Percentiles rank a stretch among this genome's conserved stretches.
These are phyloP conservation scores for Ambrosia hybrid DNA, from an alignment of 140 eudicot genomes.

Conservation along the genomic window DNA sequence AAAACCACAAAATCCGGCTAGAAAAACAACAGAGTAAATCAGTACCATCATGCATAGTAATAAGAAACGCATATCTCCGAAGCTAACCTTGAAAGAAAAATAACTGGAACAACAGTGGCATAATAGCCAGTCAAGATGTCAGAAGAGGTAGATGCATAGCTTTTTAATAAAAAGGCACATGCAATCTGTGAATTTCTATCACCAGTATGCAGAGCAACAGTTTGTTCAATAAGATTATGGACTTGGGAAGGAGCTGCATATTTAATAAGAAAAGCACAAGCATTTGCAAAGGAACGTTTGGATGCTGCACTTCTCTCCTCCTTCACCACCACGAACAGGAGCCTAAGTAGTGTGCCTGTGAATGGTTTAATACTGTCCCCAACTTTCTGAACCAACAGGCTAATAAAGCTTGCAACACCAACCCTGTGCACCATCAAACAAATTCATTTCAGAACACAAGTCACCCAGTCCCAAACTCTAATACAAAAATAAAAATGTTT, in stretches of 20 bases:
- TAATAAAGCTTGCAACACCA: constrained; percentile 91
- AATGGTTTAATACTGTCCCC: constrained; percentile 73
- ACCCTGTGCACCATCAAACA: constrained; percentile 51
- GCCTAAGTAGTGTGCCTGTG: constrained; percentile 65
- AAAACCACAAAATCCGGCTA: no score
- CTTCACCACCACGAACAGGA: constrained; percentile 78
- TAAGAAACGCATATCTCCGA: constrained; percentile 11
- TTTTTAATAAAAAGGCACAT: constrained; percentile 80
- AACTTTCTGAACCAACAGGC: constrained; percentile 82
- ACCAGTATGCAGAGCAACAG: constrained; percentile 80
- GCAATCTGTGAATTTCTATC: constrained; percentile 83
- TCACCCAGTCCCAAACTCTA: no score
- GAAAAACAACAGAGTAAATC: no score
- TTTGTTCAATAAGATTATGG: constrained; percentile 77
- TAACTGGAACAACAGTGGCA: constrained; percentile 76
- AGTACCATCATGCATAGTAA: not conserved
- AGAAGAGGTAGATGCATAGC: constrained; percentile 77
- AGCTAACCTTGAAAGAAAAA: constrained; percentile 79
- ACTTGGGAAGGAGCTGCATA: constrained; percentile 75
- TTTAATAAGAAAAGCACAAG: constrained; percentile 84
- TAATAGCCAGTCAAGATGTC: constrained; percentile 76
- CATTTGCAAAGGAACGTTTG: constrained; percentile 93
- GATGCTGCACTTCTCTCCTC: constrained; percentile 86
- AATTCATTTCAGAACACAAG: not conserved
- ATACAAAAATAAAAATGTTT: no score